Evolutionary conservation across 1,284 basidiomycete species (phyloP), one percentile per base, ranked within the genome.

Genomic region (Flammula alnicola): DNA sequence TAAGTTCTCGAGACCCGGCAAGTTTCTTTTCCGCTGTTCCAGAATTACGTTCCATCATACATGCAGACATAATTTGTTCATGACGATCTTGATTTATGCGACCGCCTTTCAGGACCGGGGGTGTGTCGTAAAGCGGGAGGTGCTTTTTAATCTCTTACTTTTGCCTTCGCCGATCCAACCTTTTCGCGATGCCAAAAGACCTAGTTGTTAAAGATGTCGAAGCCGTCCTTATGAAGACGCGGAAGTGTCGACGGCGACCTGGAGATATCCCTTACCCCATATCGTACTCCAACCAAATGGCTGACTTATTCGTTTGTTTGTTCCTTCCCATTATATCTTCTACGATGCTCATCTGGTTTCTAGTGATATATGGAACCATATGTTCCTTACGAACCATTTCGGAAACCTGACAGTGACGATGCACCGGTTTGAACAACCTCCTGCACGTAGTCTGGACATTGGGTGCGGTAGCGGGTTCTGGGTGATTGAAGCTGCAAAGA

Each of bases 391-490:
- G 30, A 74, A 64, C 42, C 75, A 74, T 44, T 76, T 78, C 52
- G 69, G 71, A 30, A 67, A 72, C 12, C 56, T 86, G 31, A n/a
- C n/a, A n/a, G n/a, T n/a, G n/a, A 81, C 86, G 1, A 72, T 84
- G 51, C 75, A 82, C 57, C 68, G 74, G 35, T 81, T 84, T 41
- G 67, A 75, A 4, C 61, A 60, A 0, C 77, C 80, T 12, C 87
- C 87, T 0, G 39, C 59, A 1, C 67, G 71, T 4, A 74, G 88
- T 0, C 77, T 91, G 7, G 88, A 90, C 61, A 71, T 95, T 19
- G 93, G 92, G 0, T 93, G 89, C 62, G 92, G 93, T 3, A 83
- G 81, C 49, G 93, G 93, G 0, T 78, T 82, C 45, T 90, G 88
- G 87, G 76, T 77, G 8, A 73, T 90, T 32, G 79, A 84, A 50